These are phyloP conservation scores for Vanrija pseudolonga DNA, from an alignment of 1,284 basidiomycete species.

Conservation along the genomic window DNA sequence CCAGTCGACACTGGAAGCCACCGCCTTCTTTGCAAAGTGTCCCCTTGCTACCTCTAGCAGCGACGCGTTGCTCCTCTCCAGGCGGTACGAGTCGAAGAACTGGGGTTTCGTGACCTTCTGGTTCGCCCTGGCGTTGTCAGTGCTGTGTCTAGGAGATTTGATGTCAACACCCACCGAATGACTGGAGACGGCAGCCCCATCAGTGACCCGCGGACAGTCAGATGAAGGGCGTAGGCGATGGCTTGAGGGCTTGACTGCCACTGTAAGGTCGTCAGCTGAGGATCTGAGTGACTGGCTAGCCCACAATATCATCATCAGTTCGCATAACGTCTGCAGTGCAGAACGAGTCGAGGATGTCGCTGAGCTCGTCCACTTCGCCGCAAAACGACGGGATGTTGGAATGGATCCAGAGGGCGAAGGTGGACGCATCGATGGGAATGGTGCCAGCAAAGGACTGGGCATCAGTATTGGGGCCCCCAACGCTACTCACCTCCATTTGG, in stretches of 20 bases:
- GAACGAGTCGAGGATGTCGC: slow-evolving; percentile 67
- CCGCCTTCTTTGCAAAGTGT: slow-evolving; percentile 34
- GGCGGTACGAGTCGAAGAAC: slow-evolving; percentile 50
- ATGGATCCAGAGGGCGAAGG: slow-evolving; percentile 85
- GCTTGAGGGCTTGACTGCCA: slow-evolving; percentile 61
- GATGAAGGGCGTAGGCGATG: slow-evolving; percentile 79
- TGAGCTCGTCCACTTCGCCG: slow-evolving; percentile 69
- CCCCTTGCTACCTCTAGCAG: slow-evolving; percentile 39
- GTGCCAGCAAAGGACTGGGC: slow-evolving; percentile 58
- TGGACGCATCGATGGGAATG: slow-evolving; percentile 82
- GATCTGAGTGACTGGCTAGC: slow-evolving; percentile 27
- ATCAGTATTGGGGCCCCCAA: neutral
- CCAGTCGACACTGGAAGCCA: slow-evolving; percentile 1
- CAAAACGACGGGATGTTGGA: slow-evolving; percentile 89
- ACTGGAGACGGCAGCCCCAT: slow-evolving; percentile 85
- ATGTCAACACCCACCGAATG: slow-evolving; percentile 52
- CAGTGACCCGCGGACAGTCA: slow-evolving; percentile 70
- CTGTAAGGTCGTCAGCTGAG: slow-evolving; percentile 45
- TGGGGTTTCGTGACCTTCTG: slow-evolving; percentile 66
- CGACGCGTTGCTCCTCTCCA: slow-evolving; percentile 38
- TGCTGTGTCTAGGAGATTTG: no score
- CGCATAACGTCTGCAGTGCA: slow-evolving; percentile 75
- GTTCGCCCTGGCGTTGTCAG: slow-evolving; percentile 35
- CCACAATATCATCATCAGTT: slow-evolving; percentile 63
- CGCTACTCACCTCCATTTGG: slow-evolving; percentile 65